Base-by-base conservation (phyloP, 2,329 filamentous ascomycete species). In the Paramyrothecium roridum region DNA sequence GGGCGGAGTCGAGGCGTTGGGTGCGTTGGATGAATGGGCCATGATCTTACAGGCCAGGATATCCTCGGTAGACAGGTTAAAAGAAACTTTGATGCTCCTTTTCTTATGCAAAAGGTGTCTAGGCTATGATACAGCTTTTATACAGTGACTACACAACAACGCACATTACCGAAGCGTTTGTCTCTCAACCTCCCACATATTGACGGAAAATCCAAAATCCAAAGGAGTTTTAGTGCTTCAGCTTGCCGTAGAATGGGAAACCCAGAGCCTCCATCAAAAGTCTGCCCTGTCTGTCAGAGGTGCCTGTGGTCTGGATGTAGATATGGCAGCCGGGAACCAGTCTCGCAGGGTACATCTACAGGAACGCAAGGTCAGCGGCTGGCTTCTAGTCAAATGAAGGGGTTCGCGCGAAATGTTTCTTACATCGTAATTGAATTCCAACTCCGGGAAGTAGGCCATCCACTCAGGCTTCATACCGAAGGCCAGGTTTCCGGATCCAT, bases 391-490 rank as follows among this genome's bases (percentile, higher is more conserved):
- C 10, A 10, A 30, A 30, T 6, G 26, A 30, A 30, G 26, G 4
- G 4, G 4, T 30, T 30, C 10, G 26, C 6, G 26, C 26, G 10
- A 30, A 30, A 30, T 30, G 26, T 30, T n/a, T 30, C 26, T 82
- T 76, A 96, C 91, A 75, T 96, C 91, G 69, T 95, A 96, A 77
- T 96, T 97, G 65, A 91, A 85, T 73, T 97, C 93, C 48, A 99
- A 84, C 77, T 99, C 95, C 0, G 95, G 95, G 76, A 98, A 99
- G 61, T 90, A 78, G 52, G 88, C 85, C 65, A 96, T 85, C 63
- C 89, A 85, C 56, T 91, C 87, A 6, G 87, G 80, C 16, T 81
- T 81, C 64, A 99, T 80, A 62, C 95, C 95, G 71, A 93, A 93
- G 11, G 81, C 82, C 62, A 99, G 81, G 72, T 98, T 97, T 40